Evolutionary conservation across 495 filamentous ascomycete species (phyloP).

Genomic region (Aspergillus avenaceus): DNA sequence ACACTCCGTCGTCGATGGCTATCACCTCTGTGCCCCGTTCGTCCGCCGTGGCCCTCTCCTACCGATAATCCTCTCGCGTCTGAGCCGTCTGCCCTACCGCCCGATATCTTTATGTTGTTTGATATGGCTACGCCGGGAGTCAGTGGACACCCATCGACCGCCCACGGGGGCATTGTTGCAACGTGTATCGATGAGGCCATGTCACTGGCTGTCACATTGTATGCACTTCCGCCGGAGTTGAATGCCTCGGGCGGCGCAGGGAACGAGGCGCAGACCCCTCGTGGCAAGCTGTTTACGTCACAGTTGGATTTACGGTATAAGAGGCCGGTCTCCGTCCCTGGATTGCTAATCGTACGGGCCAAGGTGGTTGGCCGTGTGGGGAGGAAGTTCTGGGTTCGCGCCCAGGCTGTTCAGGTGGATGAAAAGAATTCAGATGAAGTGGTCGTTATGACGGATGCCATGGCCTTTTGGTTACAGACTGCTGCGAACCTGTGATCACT

Average conservation of each 20-base stretch:
- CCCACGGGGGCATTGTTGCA: constrained; percentile 54
- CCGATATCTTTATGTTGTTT: constrained; percentile 38
- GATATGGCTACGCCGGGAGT: constrained; percentile 32
- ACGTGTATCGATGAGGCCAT: constrained; percentile 67
- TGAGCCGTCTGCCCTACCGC: constrained; percentile 20
- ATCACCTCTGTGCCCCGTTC: constrained; percentile 13
- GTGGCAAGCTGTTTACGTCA: constrained; percentile 32
- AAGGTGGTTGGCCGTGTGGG: constrained; percentile 31
- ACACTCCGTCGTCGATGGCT: constrained; percentile 33
- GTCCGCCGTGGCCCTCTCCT: constrained; percentile 31
- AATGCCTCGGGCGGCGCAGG: neutral
- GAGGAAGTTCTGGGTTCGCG: constrained; percentile 39
- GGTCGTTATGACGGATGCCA: constrained; percentile 34
- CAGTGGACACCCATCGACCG: constrained; percentile 34
- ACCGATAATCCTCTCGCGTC: constrained; percentile 16
- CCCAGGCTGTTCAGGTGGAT: constrained; percentile 37
- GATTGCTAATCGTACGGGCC: constrained; percentile 27
- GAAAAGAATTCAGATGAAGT: constrained; percentile 22
- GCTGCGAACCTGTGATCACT: constrained; percentile 13
- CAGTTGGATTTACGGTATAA: constrained; percentile 42
- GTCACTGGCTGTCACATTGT: constrained; percentile 32
- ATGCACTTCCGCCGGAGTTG: constrained; percentile 16
- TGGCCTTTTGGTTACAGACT: constrained; percentile 40
- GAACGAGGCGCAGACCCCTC: constrained; percentile 15
- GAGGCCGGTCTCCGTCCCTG: constrained; percentile 28